phyloP scores from a whole-genome alignment of 345 rosid genomes.

The Eucalyptus camaldulensis region DNA sequence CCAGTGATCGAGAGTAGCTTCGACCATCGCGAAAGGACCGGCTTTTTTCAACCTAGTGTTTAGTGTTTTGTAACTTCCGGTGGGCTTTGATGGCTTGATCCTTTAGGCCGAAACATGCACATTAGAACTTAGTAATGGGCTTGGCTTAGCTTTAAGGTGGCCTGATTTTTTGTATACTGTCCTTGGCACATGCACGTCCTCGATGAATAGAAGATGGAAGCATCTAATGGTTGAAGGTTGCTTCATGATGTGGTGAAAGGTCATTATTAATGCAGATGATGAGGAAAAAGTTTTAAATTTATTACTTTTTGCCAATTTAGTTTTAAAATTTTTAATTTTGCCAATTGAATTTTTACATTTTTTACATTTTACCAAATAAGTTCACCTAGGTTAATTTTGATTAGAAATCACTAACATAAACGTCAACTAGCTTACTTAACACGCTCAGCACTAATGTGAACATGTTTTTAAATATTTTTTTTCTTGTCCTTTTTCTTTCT shows the following conservation, averaged over 20 bases:
- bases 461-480: no score
- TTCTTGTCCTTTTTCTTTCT: rapidly evolving
- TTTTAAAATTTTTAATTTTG: no score
- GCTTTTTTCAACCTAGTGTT: not conserved
- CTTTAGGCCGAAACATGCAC: not conserved
- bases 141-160: not conserved
- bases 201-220: not conserved
- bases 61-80: not conserved
- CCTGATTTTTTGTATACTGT: not conserved
- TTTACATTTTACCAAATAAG: not conserved
- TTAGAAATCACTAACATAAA: rapidly evolving
- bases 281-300: no score
- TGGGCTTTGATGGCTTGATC: not conserved
- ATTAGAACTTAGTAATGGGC: not conserved
- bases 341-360: no score
- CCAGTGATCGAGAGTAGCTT: not conserved
- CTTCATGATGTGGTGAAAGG: not conserved
- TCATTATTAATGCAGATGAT: not conserved
- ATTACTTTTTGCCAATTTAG: no score
- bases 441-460: rapidly evolving
- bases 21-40: not conserved
- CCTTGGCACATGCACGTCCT: not conserved
- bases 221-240: not conserved
- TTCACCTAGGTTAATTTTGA: rapidly evolving
- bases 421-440: rapidly evolving